Percentiles rank a stretch among this genome's conserved stretches.
Conservation (phyloP, 495 filamentous ascomycete genomes). For the Penicillium manginii region DNA sequence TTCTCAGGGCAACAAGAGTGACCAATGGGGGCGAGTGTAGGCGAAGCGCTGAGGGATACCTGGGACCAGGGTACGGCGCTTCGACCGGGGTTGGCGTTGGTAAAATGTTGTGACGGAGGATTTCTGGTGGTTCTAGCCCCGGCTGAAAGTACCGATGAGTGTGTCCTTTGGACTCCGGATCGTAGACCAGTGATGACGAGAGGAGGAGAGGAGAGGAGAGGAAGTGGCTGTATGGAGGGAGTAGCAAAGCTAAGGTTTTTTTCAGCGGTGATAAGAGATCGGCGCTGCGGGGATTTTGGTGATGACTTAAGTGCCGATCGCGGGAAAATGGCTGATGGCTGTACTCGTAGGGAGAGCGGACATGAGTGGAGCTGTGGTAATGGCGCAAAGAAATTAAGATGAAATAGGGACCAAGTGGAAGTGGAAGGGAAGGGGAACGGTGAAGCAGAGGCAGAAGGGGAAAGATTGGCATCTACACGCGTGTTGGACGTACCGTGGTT, state of each 20-base stretch:
- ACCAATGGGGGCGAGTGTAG: slow-evolving; percentile 23
- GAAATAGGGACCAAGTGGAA: background rate
- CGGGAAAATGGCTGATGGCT: slow-evolving; percentile 12
- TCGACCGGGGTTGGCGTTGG: slow-evolving; percentile 13
- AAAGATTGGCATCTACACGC: slow-evolving; percentile 17
- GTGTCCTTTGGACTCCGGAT: background rate
- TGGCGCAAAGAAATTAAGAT: background rate
- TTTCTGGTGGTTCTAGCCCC: background rate
- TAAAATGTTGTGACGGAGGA: background rate
- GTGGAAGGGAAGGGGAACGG: background rate
- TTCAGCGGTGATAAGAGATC: slow-evolving; percentile 25
- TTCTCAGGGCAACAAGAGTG: slow-evolving; percentile 25
- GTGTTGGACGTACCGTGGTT: slow-evolving; percentile 22
- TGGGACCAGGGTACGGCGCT: slow-evolving; percentile 27
- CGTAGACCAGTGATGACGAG: background rate
- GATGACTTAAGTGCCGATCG: slow-evolving; percentile 24
- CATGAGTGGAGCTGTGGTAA: slow-evolving; percentile 4
- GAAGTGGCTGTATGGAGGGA: slow-evolving; percentile 4
- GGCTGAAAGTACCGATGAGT: background rate
- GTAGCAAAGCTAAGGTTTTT: slow-evolving; percentile 21
- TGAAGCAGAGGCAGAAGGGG: background rate
- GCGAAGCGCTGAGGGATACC: slow-evolving; percentile 30
- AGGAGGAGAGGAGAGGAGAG: background rate
- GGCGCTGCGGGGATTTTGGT: slow-evolving; percentile 32
- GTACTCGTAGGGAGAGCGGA: too few relatives aligned